Evolutionary conservation across 768 basidiomycete species (phyloP).

Genomic region (Termitomyces sp.): DNA sequence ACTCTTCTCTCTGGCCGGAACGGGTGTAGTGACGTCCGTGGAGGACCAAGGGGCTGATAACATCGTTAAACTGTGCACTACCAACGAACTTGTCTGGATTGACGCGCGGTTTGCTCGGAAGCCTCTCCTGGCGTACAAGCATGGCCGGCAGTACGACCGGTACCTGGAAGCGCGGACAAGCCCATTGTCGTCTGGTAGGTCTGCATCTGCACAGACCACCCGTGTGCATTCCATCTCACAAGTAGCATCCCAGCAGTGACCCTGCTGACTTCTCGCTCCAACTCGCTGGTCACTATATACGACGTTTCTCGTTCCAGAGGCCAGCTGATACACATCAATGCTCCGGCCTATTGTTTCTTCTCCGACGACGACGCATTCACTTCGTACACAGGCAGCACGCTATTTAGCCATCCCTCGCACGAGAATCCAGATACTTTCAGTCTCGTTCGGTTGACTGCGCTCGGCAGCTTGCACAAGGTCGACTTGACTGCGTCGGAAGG

Average conservation of each 20-base stretch:
- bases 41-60: slow-evolving; percentile 37
- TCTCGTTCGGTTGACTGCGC: slow-evolving; percentile 41
- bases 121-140: slow-evolving; percentile 57
- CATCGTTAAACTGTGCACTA: slow-evolving; percentile 52
- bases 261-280: slow-evolving; percentile 54
- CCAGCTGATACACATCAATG: slow-evolving; percentile 36
- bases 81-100: slow-evolving; percentile 61
- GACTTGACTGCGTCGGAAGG: slow-evolving; percentile 24
- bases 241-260: slow-evolving; percentile 37
- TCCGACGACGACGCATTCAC: slow-evolving; percentile 18
- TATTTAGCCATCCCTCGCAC: slow-evolving; percentile 26
- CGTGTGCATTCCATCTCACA: background rate
- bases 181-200: slow-evolving; percentile 25
- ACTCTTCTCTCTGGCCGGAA: slow-evolving; percentile 28
- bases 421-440: slow-evolving; percentile 19
- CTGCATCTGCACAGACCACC: slow-evolving; percentile 6
- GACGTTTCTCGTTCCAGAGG: slow-evolving; percentile 43
- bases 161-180: slow-evolving; percentile 42
- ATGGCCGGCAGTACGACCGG: slow-evolving; percentile 55
- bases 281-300: slow-evolving; percentile 56
- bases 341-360: slow-evolving; percentile 39
- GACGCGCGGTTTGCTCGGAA: slow-evolving; percentile 53
- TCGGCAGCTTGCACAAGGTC: slow-evolving; percentile 39
- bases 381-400: slow-evolving; percentile 23
- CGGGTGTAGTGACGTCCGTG: slow-evolving; percentile 47